A percentile compares a stretch with the other conserved stretches of the same genome.
phyloP scores from a whole-genome alignment of 2,329 filamentous ascomycete species.

The Tolypocladium ovalisporum region DNA sequence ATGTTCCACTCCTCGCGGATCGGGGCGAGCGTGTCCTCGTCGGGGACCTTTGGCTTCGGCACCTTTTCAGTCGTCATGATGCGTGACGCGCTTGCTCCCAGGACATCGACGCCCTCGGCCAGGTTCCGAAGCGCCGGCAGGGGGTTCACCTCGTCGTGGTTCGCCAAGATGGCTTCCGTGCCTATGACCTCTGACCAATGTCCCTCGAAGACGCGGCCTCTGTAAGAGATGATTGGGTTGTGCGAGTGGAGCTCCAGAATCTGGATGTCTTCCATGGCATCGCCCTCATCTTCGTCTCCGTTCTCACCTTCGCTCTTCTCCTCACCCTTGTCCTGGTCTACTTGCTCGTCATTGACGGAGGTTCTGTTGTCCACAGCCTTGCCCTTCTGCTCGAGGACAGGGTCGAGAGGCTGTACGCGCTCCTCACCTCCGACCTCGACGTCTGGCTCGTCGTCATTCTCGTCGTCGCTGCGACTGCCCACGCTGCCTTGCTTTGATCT shows the following conservation, averaged over 20 bases:
- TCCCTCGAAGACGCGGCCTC: conserved; percentile 67
- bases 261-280: conserved; percentile 44
- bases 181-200: conserved; percentile 76
- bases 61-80: conserved; percentile 43
- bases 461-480: conserved; percentile 2
- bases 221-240: conserved; percentile 71
- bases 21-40: conserved; percentile 22
- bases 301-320: conserved; percentile 4
- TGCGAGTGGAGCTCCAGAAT: conserved; percentile 71
- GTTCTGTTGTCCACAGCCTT: conserved; percentile 4
- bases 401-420: conserved; percentile 16
- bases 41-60: conserved; percentile 34
- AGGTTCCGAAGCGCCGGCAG: conserved; percentile 35
- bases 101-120: conserved; percentile 48
- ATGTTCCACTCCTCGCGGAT: conserved; percentile 32
- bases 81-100: conserved; percentile 56
- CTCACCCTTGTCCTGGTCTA: conserved; percentile 6
- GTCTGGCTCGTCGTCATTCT: conserved; percentile 17
- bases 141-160: conserved; percentile 18
- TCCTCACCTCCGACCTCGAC: conserved; percentile 15
- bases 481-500: neutral
- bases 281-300: conserved; percentile 1
- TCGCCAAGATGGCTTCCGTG: conserved; percentile 66
- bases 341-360: conserved; percentile 11
- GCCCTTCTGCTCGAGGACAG: conserved; percentile 19